Percentiles rank a stretch among this genome's conserved stretches.
Conservation (phyloP, 2,329 filamentous ascomycete genomes). For the Clonostachys byssicola region DNA sequence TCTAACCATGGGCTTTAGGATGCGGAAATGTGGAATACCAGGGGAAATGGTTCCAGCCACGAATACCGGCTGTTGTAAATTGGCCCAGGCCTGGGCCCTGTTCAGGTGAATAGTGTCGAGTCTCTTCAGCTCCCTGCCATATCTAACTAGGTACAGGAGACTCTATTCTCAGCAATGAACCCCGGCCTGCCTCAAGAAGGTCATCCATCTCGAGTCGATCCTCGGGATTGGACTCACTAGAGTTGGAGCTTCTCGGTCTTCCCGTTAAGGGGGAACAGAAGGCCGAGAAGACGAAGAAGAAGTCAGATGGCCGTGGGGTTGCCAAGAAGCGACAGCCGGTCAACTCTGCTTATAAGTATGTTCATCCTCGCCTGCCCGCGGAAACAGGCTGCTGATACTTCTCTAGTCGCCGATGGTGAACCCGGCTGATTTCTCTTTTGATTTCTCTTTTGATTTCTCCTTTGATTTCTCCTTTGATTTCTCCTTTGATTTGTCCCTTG, state of each 20-base stretch:
- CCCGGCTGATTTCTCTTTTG: not conserved
- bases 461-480: too few species aligned
- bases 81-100: too few species aligned
- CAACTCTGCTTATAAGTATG: slow-evolving; percentile 6
- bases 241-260: slow-evolving; percentile 1
- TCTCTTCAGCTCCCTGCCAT: too few species aligned
- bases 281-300: not conserved
- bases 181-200: not conserved
- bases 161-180: slow-evolving; percentile 4
- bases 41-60: too few species aligned
- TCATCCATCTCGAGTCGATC: not conserved
- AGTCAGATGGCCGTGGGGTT: not conserved
- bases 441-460: too few species aligned
- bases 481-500: too few species aligned
- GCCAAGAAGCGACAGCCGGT: slow-evolving; percentile 1
- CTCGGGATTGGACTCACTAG: slow-evolving; percentile 4
- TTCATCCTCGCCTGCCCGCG: too few species aligned
- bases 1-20: too few species aligned
- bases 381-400: not conserved
- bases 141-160: too few species aligned
- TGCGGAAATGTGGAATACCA: too few species aligned
- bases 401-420: slow-evolving; percentile 4
- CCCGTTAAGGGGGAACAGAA: not conserved
- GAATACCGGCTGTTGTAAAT: too few species aligned
- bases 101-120: too few species aligned